Evolutionary conservation across 768 basidiomycete species (phyloP).

Genomic region (Psilocybe subaeruginosa): DNA sequence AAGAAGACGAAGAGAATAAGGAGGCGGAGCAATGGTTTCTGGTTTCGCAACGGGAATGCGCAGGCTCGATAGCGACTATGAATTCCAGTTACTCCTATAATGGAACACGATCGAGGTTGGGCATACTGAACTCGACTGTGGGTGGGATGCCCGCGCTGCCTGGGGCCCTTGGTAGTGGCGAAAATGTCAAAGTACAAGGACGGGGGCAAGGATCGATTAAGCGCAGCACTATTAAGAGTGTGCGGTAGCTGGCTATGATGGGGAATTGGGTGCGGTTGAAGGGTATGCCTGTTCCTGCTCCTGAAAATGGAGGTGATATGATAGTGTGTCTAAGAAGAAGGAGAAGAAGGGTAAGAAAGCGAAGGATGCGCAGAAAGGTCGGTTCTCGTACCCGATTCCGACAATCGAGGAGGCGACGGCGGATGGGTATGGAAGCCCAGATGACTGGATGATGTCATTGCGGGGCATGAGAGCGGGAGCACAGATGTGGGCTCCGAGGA

Average conservation of each 20-base stretch:
- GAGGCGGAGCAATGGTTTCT: neutral
- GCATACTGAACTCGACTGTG: slow-evolving; percentile 23
- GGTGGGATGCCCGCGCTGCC: slow-evolving; percentile 36
- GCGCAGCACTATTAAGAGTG: slow-evolving; percentile 64
- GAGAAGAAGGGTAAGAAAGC: no score
- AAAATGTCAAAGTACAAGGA: no score
- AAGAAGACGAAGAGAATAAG: slow-evolving; percentile 6
- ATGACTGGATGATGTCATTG: slow-evolving; percentile 14
- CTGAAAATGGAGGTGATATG: slow-evolving; percentile 25
- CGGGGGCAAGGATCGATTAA: slow-evolving; percentile 43
- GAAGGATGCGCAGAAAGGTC: slow-evolving; percentile 21
- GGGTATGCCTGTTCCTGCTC: slow-evolving; percentile 23
- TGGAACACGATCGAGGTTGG: slow-evolving; percentile 33
- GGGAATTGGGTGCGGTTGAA: slow-evolving; percentile 71
- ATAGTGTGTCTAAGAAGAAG: neutral
- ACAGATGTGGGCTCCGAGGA: slow-evolving; percentile 3
- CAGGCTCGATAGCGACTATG: neutral
- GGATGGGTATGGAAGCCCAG: slow-evolving; percentile 45
- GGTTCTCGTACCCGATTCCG: slow-evolving; percentile 33
- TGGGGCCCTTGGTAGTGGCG: neutral
- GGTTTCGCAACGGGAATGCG: neutral
- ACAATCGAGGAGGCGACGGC: slow-evolving; percentile 55
- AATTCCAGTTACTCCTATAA: neutral
- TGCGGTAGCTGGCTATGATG: slow-evolving; percentile 71
- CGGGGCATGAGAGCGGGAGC: slow-evolving; percentile 15